Conservation (phyloP, 345 rosid genomes). For the Iberis pinnata region DNA sequence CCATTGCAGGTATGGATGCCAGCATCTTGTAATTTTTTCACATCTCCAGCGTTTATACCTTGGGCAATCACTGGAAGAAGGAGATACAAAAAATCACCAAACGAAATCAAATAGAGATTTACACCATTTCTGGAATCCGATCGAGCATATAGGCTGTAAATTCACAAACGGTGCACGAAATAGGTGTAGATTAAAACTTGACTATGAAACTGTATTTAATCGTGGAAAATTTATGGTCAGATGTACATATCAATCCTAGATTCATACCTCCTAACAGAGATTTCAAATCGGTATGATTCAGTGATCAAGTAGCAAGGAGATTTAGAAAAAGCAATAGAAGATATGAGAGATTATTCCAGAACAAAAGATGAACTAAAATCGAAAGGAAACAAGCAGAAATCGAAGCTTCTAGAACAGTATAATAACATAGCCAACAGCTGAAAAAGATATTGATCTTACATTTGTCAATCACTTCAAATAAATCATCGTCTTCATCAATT, state of each 20-base stretch:
- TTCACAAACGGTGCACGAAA: background rate
- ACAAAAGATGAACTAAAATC: slow-evolving; percentile 3
- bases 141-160: slow-evolving; percentile 6
- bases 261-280: background rate
- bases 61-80: slow-evolving; percentile 51
- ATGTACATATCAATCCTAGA: background rate
- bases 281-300: no score
- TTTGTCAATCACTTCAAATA: slow-evolving; percentile 76
- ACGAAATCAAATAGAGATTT: slow-evolving; percentile 3
- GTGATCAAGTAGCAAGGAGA: background rate
- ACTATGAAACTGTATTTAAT: background rate
- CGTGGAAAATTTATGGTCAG: background rate
- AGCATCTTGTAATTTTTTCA: slow-evolving; percentile 88
- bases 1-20: slow-evolving; percentile 96
- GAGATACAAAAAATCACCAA: background rate
- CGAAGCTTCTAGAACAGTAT: background rate
- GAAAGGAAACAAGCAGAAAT: background rate
- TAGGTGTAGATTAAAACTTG: background rate
- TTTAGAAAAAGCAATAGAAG: background rate
- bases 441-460: slow-evolving; percentile 27
- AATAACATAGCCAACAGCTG: background rate
- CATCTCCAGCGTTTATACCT: slow-evolving; percentile 91
- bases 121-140: background rate
- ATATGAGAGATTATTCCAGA: slow-evolving; percentile 3
- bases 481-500: slow-evolving; percentile 57